Base-by-base conservation (phyloP, 1,139 yeast genomes). In the Debaryomyces sp. region DNA sequence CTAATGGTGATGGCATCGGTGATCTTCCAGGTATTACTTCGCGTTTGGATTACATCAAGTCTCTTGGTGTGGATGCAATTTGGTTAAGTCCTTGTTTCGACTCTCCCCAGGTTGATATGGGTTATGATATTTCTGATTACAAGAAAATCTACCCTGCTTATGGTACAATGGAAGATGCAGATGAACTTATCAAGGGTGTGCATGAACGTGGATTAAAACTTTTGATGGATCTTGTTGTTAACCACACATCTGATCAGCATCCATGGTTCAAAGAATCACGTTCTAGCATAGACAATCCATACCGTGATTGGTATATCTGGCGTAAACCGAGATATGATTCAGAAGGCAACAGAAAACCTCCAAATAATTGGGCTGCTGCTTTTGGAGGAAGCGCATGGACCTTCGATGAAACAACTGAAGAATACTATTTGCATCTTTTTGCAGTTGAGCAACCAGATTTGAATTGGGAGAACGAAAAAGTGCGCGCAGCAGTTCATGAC, bases 231-330 rank as follows among this genome's bases (percentile, higher is more conserved):
- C 69, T 82, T 61, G 86, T 82, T 24, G 71, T 81, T 54, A 82
- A 81, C 64, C 87, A 82, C 57, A 78, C 84, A 24, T 80, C 85
- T 1, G 64, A 71, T 45, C 77, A 80, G 56, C 86, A 82, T 57
- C 70, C 61, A 33, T 82, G 85, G 85, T 82, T 81, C 63, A 68
- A 78, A 60, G 84, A 81, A 59, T 77, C 83, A 3, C 65, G 81
- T 50, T 69, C 79, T 12, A 75, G 81, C 7, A 73, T 68, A 57
- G 66, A 69, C 42, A 80, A 75, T 60, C 77, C 84, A 15, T 81
- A 82, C 65, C 70, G 85, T 59, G 82, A 81, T 61, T 81, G 86
- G 86, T 81, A 80, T 63, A 71, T 80, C 56, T 81, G 85, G 86
- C 73, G 70, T 52, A 32, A 32, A 10, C 35, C 35, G 8, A 32